Base-by-base conservation (phyloP, 129 eudicot genomes). In the Chrysanthemum makinoi region DNA sequence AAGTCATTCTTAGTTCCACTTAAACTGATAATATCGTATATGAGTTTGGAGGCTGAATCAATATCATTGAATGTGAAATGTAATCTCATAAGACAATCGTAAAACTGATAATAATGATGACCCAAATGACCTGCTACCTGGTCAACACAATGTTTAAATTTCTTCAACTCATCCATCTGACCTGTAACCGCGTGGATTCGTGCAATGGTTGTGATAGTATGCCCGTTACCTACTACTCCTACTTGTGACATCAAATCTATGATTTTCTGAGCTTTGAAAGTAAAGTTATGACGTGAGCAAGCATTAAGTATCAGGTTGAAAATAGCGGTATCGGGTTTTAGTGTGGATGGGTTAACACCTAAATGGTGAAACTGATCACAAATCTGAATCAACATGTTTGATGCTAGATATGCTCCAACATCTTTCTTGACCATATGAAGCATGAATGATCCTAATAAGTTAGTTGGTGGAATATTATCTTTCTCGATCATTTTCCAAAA, bases 261-360 rank as follows among this genome's bases (percentile, higher is more conserved):
- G 68, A 90, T 78, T 74, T 86, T 85, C 6, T 83, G 87, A 57
- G 85, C 99, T 68, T 84, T 94, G 16, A 86, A 80, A 59, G 87
- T 62, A 24, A 86, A 69, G 74, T 80, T 77, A 81, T 78, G 82
- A 75, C 86, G 76, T 58, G 79, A 72, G 77, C 96, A 90, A 56
- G 91, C 90, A 84, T 87, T 85, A 75, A 94, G 93, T 80, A 90
- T 84, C 60, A 90, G 89, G 83, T 94, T 94, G 71, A 90, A 94
- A 65, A 84, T 63, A 72, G 74, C 10, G 5, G 88, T 85, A 75
- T 86, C 88, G 20, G 90, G 97, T 62, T 82, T 87, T 51, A 72
- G 65, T 30, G 65, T 64, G 13, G 79, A 58, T 13, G 47, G 77
- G 10, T 79, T 77, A 44, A 57, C 71, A 33, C 75, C 80, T 22